Conservation (phyloP, 164 flowering plant species). For the Akebia trifoliata region DNA sequence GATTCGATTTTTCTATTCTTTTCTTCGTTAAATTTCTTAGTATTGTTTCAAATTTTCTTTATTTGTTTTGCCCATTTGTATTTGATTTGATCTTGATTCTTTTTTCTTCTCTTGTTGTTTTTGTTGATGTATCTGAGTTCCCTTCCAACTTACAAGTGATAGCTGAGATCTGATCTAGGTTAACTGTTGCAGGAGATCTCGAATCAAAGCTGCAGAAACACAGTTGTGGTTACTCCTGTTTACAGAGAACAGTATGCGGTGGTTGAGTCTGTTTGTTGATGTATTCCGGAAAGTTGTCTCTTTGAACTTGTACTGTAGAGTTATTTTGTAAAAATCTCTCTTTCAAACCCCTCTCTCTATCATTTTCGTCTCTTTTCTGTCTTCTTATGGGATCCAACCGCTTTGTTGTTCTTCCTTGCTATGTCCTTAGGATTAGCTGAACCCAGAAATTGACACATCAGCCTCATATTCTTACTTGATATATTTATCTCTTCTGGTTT, state of each 20-base stretch:
- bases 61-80: too few relatives aligned
- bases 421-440: conserved; percentile 60
- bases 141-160: background rate
- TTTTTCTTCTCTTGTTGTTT: background rate
- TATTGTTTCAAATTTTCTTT: background rate
- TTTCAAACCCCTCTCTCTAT: too few relatives aligned
- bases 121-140: background rate
- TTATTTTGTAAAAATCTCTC: conserved; percentile 60
- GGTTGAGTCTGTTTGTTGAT: conserved; percentile 63
- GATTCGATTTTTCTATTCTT: background rate
- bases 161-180: background rate
- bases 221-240: too few relatives aligned
- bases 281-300: conserved; percentile 67
- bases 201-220: conserved; percentile 7
- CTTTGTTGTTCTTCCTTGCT: conserved; percentile 52
- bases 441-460: background rate
- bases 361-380: background rate
- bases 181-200: conserved; percentile 10
- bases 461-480: background rate
- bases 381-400: conserved; percentile 58
- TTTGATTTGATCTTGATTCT: too few relatives aligned
- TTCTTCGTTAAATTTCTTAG: background rate
- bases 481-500: background rate
- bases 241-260: conserved; percentile 64
- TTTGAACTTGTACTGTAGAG: conserved; percentile 78